phyloP scores from a whole-genome alignment of 805 yeast species.

The Ogataea philodendri region DNA sequence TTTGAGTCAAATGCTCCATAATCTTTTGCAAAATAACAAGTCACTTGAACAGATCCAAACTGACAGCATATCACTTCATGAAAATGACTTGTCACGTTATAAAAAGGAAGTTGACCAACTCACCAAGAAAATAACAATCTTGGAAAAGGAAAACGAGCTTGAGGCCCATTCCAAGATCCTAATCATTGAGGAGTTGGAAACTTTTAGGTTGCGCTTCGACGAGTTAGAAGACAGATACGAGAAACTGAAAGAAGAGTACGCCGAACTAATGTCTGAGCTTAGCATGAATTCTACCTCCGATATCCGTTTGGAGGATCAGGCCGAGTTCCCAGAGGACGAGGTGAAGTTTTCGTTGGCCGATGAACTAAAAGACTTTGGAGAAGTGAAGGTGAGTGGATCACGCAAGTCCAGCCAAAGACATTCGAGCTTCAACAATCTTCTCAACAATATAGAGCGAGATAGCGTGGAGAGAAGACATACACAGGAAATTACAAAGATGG shows the following conservation, averaged over 20 bases:
- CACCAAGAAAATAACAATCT: conserved; percentile 30
- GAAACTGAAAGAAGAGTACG: conserved; percentile 29
- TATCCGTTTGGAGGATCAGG: neutral
- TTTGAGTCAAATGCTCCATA: conserved; percentile 22
- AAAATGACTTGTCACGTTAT: conserved; percentile 12
- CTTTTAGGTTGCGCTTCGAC: conserved; percentile 38
- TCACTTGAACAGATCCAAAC: conserved; percentile 14
- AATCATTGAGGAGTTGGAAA: conserved; percentile 54
- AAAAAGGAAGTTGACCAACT: conserved; percentile 26
- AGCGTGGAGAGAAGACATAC: conserved; percentile 29
- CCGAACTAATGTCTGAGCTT: conserved; percentile 29
- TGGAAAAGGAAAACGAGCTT: conserved; percentile 50
- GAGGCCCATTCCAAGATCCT: conserved; percentile 51
- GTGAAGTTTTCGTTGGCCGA: conserved; percentile 20
- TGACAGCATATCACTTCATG: conserved; percentile 13
- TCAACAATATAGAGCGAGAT: conserved; percentile 27
- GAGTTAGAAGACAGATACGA: conserved; percentile 31
- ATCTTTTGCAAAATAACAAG: conserved; percentile 17
- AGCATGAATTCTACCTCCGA: conserved; percentile 12
- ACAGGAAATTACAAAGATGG: conserved; percentile 50
- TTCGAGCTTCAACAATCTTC: conserved; percentile 25
- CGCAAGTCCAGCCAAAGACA: conserved; percentile 25
- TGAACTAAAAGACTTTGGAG: conserved; percentile 19
- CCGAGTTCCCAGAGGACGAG: conserved; percentile 7
- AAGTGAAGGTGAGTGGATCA: conserved; percentile 6